These are phyloP conservation scores for Cyclotella choctawhatcheeana DNA, from an alignment of 108 stramenopile species.

Conservation along the genomic window DNA sequence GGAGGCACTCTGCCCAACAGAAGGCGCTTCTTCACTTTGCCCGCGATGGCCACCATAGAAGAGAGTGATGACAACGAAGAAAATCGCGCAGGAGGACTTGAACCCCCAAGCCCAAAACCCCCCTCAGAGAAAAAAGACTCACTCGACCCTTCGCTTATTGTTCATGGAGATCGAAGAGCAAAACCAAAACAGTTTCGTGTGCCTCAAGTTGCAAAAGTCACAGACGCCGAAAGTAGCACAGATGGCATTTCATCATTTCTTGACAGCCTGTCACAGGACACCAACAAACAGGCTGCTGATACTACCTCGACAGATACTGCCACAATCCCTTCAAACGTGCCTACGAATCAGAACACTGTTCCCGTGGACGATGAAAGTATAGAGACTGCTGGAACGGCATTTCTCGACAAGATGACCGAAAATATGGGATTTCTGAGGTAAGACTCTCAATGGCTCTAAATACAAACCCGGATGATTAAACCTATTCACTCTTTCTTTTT, in stretches of 20 bases:
- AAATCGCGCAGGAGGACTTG: constrained; percentile 10
- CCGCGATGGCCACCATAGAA: constrained; percentile 79
- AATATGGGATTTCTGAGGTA: constrained; percentile 73
- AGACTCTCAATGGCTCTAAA: too few relatives aligned
- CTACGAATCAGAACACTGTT: constrained; percentile 39
- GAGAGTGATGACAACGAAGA: constrained; percentile 69
- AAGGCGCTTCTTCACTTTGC: constrained; percentile 76
- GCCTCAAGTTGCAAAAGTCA: constrained; percentile 50
- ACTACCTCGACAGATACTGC: neutral
- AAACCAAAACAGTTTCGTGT: constrained; percentile 76
- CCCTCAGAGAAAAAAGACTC: constrained; percentile 20
- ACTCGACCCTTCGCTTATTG: constrained; percentile 67
- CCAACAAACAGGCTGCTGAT: neutral
- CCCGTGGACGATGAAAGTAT: constrained; percentile 72
- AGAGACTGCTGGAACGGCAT: constrained; percentile 75
- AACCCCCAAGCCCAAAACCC: neutral
- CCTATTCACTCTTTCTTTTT: neutral
- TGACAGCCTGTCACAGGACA: constrained; percentile 6
- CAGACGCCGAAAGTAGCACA: constrained; percentile 21
- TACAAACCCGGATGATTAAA: too few relatives aligned
- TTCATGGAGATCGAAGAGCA: constrained; percentile 34
- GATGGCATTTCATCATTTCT: constrained; percentile 27
- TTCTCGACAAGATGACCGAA: constrained; percentile 79
- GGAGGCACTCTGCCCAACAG: constrained; percentile 42
- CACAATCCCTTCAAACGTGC: neutral